Conservation (phyloP, 2,329 filamentous ascomycete species). For the Colletotrichum euphorbiae region DNA sequence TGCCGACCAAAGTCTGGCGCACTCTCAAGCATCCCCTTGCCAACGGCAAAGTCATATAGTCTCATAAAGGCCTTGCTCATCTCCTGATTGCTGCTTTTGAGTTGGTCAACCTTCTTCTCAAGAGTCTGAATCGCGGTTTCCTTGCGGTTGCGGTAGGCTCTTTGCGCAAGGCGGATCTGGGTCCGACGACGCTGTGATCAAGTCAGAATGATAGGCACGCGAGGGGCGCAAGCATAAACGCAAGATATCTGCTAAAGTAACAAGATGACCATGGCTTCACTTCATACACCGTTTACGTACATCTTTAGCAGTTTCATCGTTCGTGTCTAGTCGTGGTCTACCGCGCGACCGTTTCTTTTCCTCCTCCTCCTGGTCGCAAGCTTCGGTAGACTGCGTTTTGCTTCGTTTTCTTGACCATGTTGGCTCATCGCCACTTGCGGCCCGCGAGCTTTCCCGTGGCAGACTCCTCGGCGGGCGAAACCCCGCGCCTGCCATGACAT, state of each 20-base stretch:
- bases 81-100: slow-evolving; percentile 77
- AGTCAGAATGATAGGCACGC: slow-evolving; percentile 41
- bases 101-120: slow-evolving; percentile 74
- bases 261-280: too few relatives aligned
- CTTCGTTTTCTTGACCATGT: slow-evolving; percentile 48
- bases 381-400: slow-evolving; percentile 43
- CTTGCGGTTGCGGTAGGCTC: slow-evolving; percentile 87
- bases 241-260: not conserved
- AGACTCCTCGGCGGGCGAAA: slow-evolving; percentile 40
- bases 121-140: slow-evolving; percentile 82
- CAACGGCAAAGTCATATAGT: slow-evolving; percentile 72
- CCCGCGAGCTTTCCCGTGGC: slow-evolving; percentile 35
- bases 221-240: not conserved
- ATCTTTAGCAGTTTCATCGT: slow-evolving; percentile 81
- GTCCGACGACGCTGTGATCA: slow-evolving; percentile 78
- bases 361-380: slow-evolving; percentile 54
- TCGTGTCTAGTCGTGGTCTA: slow-evolving; percentile 79
- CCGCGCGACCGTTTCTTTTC: slow-evolving; percentile 74
- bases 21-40: slow-evolving; percentile 67
- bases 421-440: slow-evolving; percentile 23
- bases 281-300: slow-evolving; percentile 62
- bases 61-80: slow-evolving; percentile 79
- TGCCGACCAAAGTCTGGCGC: slow-evolving; percentile 68
- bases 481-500: slow-evolving; percentile 44
- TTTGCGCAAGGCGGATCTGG: slow-evolving; percentile 87